Evolutionary conservation across 2,329 filamentous ascomycete species (phyloP).

Genomic region (Nemania sp.): DNA sequence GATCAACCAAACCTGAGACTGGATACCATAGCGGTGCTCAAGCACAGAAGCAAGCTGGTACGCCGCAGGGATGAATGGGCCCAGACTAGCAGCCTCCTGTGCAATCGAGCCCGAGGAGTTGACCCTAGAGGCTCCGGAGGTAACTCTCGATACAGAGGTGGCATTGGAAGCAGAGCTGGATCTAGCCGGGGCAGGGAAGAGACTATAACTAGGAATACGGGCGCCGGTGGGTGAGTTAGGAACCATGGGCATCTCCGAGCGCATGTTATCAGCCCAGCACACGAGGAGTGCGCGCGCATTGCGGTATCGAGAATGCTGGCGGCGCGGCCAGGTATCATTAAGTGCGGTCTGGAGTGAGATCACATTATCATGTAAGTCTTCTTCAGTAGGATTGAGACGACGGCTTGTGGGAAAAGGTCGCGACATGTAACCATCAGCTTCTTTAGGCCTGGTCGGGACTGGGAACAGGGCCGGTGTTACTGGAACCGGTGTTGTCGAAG

Average conservation of each 20-base stretch:
- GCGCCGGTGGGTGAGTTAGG: background rate
- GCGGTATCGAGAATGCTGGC: conserved; percentile 34
- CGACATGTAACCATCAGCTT: too few relatives aligned
- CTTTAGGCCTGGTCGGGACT: too few relatives aligned
- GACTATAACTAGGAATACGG: background rate
- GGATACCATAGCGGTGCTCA: conserved; percentile 26
- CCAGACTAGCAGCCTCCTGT: background rate
- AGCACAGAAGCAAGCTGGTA: conserved; percentile 30
- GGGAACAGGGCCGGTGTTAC: background rate
- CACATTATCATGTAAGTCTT: conserved; percentile 21
- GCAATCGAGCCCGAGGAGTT: background rate
- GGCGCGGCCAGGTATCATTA: conserved; percentile 26
- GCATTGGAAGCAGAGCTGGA: background rate
- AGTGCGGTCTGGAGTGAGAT: conserved; percentile 3
- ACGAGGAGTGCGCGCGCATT: conserved; percentile 33
- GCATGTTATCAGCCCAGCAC: conserved; percentile 32
- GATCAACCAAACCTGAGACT: conserved; percentile 35
- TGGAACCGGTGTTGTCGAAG: background rate
- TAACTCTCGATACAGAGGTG: background rate
- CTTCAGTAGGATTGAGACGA: conserved; percentile 9
- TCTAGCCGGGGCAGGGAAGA: background rate
- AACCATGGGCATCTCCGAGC: background rate
- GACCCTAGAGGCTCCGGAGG: background rate
- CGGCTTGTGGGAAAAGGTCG: background rate
- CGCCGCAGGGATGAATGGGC: conserved; percentile 32